These are phyloP conservation scores for Solanum megistacrolobum DNA, from an alignment of 257 asterid genomes.

Conservation along the genomic window DNA sequence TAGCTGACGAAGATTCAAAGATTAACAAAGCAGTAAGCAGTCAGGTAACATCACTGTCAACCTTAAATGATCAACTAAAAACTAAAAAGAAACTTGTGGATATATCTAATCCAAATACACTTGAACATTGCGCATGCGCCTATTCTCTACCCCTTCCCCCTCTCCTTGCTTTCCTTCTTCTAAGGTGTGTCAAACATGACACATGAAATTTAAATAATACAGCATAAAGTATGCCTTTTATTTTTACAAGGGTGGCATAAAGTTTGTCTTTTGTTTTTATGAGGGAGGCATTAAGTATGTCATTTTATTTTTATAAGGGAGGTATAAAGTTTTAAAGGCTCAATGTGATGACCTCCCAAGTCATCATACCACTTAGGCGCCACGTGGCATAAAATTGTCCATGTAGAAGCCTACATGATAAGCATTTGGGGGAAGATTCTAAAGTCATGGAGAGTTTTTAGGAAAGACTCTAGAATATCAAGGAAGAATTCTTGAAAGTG, in stretches of 20 bases:
- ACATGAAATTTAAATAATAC: background rate
- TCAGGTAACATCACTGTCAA: background rate
- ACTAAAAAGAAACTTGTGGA: background rate
- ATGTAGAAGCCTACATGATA: background rate
- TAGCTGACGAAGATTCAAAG: conserved; percentile 41
- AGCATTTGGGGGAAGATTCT: background rate
- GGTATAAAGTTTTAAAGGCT: background rate
- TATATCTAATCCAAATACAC: background rate
- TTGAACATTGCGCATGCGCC: background rate
- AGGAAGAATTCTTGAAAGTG: background rate
- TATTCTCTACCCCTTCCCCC: background rate
- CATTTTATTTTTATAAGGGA: background rate
- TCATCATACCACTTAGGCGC: background rate
- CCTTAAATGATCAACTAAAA: background rate
- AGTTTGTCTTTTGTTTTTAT: background rate
- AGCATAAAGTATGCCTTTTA: background rate
- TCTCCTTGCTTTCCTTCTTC: background rate
- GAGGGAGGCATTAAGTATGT: background rate
- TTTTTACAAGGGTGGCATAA: background rate
- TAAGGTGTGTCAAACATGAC: background rate
- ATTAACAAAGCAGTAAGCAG: background rate
- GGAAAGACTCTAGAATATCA: background rate
- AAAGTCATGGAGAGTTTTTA: background rate
- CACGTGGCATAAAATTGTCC: background rate
- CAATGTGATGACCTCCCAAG: background rate